Evolutionary conservation across 2,329 filamentous ascomycete species (phyloP).

Genomic region (Septoria petroselini): DNA sequence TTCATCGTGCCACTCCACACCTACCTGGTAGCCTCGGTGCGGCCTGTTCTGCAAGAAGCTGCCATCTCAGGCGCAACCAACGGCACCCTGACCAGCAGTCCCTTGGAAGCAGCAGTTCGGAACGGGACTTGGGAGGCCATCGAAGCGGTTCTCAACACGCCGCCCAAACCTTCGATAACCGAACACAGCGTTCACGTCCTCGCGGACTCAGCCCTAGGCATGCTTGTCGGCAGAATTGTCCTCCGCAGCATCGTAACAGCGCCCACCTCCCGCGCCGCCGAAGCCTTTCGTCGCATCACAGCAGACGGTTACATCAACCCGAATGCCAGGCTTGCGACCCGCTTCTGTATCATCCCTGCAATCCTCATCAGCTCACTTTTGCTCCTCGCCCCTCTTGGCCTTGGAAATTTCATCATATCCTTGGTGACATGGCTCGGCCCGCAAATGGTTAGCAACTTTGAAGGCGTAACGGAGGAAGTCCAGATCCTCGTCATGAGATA

Average conservation of each 20-base stretch:
- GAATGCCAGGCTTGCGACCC: constrained; percentile 73
- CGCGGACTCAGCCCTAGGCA: constrained; percentile 89
- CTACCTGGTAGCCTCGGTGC: constrained; percentile 52
- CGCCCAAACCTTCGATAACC: constrained; percentile 30
- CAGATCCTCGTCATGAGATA: constrained; percentile 56
- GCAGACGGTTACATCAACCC: constrained; percentile 72
- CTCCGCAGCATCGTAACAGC: constrained; percentile 67
- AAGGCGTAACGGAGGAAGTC: neutral
- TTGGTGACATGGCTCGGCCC: constrained; percentile 8
- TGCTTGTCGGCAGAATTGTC: constrained; percentile 82
- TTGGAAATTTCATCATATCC: constrained; percentile 55
- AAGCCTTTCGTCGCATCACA: constrained; percentile 68
- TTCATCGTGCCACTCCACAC: constrained; percentile 82
- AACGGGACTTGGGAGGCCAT: too few relatives aligned
- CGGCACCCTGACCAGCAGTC: neutral
- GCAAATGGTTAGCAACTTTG: constrained; percentile 8
- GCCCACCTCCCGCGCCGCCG: constrained; percentile 66
- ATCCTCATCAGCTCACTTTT: constrained; percentile 60
- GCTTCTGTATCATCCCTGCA: constrained; percentile 79
- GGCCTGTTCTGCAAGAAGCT: constrained; percentile 21
- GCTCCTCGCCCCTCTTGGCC: constrained; percentile 61
- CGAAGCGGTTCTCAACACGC: neutral
- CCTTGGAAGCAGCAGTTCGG: neutral
- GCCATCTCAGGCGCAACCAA: constrained; percentile 9
- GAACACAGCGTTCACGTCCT: constrained; percentile 78